These are phyloP conservation scores for Soucietia sequanensis DNA, from an alignment of 805 yeast genomes.

Conservation along the genomic window DNA sequence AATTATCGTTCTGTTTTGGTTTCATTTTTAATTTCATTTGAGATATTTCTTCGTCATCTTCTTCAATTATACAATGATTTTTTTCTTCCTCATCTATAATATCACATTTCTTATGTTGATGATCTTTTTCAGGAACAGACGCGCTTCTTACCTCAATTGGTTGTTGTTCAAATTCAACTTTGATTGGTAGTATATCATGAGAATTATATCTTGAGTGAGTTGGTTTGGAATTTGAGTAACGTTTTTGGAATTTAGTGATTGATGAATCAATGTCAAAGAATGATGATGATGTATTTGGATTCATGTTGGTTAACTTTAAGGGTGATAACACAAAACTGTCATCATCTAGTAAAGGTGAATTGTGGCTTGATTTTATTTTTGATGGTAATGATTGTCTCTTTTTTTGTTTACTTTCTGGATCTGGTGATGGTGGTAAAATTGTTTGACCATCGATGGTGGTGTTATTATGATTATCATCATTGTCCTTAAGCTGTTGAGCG, in stretches of 20 bases:
- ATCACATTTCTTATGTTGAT: constrained; percentile 8
- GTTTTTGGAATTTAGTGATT: constrained; percentile 12
- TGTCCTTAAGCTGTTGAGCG: background rate
- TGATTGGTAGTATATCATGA: constrained; percentile 42
- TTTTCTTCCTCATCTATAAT: constrained; percentile 16
- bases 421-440: constrained; percentile 33
- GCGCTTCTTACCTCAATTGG: constrained; percentile 17
- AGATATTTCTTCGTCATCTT: background rate
- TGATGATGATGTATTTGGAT: constrained; percentile 10
- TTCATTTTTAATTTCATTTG: background rate
- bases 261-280: constrained; percentile 17
- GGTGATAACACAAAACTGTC: constrained; percentile 42
- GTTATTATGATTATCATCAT: background rate
- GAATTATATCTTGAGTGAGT: constrained; percentile 41
- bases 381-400: constrained; percentile 38
- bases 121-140: constrained; percentile 27
- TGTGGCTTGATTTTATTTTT: constrained; percentile 17
- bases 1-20: constrained; percentile 3
- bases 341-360: constrained; percentile 15
- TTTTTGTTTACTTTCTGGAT: constrained; percentile 21
- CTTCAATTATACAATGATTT: background rate
- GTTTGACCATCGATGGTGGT: background rate
- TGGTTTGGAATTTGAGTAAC: constrained; percentile 30
- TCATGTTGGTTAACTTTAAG: constrained; percentile 32
- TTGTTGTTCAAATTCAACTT: constrained; percentile 40